Percentiles rank a stretch among this genome's conserved stretches.
phyloP scores from a whole-genome alignment of 257 asterid genomes.

The Lycium barbarum region DNA sequence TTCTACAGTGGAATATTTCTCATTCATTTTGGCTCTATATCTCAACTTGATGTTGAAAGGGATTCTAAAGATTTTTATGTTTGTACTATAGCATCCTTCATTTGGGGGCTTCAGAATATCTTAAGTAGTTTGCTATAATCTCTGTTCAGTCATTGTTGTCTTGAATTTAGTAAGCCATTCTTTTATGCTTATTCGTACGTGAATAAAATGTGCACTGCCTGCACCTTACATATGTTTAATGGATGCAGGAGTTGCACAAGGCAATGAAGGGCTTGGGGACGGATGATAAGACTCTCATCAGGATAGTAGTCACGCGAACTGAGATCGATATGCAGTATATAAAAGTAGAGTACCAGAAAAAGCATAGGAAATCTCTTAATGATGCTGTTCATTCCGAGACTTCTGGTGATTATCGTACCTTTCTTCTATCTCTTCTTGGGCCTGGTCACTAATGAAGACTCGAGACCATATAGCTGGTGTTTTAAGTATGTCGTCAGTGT shows the following conservation, averaged over 20 bases:
- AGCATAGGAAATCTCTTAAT: slow-evolving; percentile 65
- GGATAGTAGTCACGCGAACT: slow-evolving; percentile 79
- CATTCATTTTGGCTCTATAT: background rate
- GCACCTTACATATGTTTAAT: background rate
- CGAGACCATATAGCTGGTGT: background rate
- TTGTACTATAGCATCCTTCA: background rate
- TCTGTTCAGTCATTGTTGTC: background rate
- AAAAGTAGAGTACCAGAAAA: slow-evolving; percentile 84
- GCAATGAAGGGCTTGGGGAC: slow-evolving; percentile 99
- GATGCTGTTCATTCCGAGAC: slow-evolving; percentile 83
- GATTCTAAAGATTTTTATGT: background rate
- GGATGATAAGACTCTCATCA: slow-evolving; percentile 65
- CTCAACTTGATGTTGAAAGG: background rate
- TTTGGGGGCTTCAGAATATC: slow-evolving; percentile 7
- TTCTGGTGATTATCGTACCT: slow-evolving; percentile 71
- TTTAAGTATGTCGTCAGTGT: background rate
- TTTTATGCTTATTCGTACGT: background rate
- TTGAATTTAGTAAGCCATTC: background rate
- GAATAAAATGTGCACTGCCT: slow-evolving; percentile 1
- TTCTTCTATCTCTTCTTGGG: slow-evolving; percentile 83
- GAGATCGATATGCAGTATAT: slow-evolving; percentile 92
- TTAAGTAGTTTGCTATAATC: background rate
- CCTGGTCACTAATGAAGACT: slow-evolving; percentile 47
- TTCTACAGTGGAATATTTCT: background rate
- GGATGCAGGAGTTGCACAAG: slow-evolving; percentile 63